Percentiles rank a stretch among this genome's conserved stretches.
These are phyloP conservation scores for Phytophthora vignae DNA, from an alignment of 352 stramenopile genomes.

Conservation along the genomic window DNA sequence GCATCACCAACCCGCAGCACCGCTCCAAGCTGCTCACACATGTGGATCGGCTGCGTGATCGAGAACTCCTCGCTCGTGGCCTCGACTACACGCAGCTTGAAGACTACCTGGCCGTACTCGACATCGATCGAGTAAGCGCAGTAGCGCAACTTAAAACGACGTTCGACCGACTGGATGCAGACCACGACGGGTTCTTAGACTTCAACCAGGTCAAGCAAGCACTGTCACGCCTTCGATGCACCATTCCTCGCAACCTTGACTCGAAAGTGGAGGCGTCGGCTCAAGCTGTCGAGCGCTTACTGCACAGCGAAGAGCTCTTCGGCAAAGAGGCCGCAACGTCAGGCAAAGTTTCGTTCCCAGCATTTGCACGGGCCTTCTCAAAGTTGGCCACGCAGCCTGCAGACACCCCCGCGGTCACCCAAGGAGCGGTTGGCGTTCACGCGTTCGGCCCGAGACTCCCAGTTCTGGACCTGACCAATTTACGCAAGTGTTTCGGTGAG, in stretches of 20 bases:
- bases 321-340: slow-evolving; percentile 24
- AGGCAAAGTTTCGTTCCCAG: slow-evolving; percentile 54
- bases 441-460: slow-evolving; percentile 42
- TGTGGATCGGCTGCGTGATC: slow-evolving; percentile 70
- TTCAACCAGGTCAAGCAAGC: slow-evolving; percentile 57
- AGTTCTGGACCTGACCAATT: slow-evolving; percentile 43
- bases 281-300: slow-evolving; percentile 43
- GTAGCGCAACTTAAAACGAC: slow-evolving; percentile 72
- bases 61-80: slow-evolving; percentile 63
- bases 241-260: slow-evolving; percentile 9
- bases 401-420: slow-evolving; percentile 18
- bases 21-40: slow-evolving; percentile 59
- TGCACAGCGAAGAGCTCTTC: slow-evolving; percentile 44
- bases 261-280: slow-evolving; percentile 27
- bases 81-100: slow-evolving; percentile 76
- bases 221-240: slow-evolving; percentile 43
- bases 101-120: slow-evolving; percentile 79
- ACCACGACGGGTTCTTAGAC: slow-evolving; percentile 69
- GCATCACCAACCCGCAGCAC: slow-evolving; percentile 67
- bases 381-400: slow-evolving; percentile 56
- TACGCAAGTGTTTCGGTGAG: slow-evolving; percentile 55
- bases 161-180: slow-evolving; percentile 72
- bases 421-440: slow-evolving; percentile 35
- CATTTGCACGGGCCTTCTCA: slow-evolving; percentile 69
- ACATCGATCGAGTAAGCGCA: slow-evolving; percentile 69